A percentile compares a stretch with the other conserved stretches of the same genome.
Conservation (phyloP, 805 yeast genomes). For the Vanderwaltozyma yarrowii region DNA sequence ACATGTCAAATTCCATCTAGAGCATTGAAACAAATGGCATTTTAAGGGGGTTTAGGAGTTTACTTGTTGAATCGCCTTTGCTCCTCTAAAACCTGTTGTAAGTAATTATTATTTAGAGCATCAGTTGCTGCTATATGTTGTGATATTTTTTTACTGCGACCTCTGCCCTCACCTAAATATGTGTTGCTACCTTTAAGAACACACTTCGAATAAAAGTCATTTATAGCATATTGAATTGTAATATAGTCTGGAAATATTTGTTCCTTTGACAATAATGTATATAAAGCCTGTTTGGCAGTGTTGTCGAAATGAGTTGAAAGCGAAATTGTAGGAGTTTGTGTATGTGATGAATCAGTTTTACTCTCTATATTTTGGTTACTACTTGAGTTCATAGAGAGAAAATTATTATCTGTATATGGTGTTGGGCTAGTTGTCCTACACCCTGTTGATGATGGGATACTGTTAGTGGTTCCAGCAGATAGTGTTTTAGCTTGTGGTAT, state of each 20-base stretch:
- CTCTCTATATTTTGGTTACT: no score
- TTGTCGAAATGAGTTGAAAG: conserved; percentile 5
- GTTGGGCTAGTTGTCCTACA: no score
- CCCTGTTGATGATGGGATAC: no score
- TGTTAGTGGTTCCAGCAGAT: no score
- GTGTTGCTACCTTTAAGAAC: conserved; percentile 7
- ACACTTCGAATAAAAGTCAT: conserved; percentile 8
- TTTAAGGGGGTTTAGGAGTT: no score
- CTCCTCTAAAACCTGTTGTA: neutral
- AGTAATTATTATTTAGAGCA: conserved; percentile 1
- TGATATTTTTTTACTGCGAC: conserved; percentile 13
- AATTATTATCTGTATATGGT: no score
- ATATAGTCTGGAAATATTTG: conserved; percentile 8
- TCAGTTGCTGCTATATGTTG: conserved; percentile 11
- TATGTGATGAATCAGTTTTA: no score
- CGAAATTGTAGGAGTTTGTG: neutral
- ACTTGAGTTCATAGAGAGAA: no score
- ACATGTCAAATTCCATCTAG: no score
- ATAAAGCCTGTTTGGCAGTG: conserved; percentile 8
- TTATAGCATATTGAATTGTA: neutral
- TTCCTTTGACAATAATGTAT: conserved; percentile 7
- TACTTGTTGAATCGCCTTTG: neutral
- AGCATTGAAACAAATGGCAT: no score
- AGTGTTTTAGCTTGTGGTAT: no score
- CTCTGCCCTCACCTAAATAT: conserved; percentile 12